Percentiles rank a stretch among this genome's conserved stretches.
Evolutionary conservation across 345 rosid genomes (phyloP).

Genomic region (Firmiana major): DNA sequence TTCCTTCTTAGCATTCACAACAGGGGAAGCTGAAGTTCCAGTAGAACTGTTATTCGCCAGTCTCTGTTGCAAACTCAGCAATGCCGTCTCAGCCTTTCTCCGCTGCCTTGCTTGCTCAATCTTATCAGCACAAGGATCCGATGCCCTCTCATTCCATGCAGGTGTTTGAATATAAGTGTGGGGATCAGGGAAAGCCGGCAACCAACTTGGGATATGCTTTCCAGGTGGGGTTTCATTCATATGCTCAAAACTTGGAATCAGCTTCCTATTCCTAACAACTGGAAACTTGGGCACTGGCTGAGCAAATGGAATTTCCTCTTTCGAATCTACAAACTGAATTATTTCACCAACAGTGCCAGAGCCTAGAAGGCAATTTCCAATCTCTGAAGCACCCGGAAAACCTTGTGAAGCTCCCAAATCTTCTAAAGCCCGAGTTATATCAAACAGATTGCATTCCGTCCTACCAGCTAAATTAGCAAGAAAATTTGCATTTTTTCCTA

Average conservation of each 20-base stretch:
- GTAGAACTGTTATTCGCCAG: conserved; percentile 42
- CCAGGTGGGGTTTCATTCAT: conserved; percentile 78
- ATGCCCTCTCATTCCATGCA: conserved; percentile 75
- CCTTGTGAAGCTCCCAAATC: conserved; percentile 41
- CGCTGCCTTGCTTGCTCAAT: conserved; percentile 87
- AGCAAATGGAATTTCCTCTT: conserved; percentile 62
- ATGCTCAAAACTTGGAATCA: conserved; percentile 74
- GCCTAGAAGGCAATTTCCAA: conserved; percentile 35
- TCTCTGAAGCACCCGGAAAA: conserved; percentile 31
- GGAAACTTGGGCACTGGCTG: conserved; percentile 75
- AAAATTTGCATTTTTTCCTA: conserved; percentile 62
- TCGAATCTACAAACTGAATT: conserved; percentile 42
- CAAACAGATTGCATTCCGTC: conserved; percentile 75
- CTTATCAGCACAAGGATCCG: conserved; percentile 76
- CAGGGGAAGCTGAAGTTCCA: conserved; percentile 41
- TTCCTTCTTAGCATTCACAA: conserved; percentile 26
- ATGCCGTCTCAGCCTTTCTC: conserved; percentile 86
- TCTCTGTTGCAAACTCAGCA: conserved; percentile 88
- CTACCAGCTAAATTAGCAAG: conserved; percentile 79
- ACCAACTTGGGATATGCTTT: conserved; percentile 83
- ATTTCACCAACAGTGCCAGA: conserved; percentile 49
- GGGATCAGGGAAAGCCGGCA: conserved; percentile 96
- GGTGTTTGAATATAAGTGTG: conserved; percentile 81
- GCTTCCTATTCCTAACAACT: conserved; percentile 37
- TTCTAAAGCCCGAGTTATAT: conserved; percentile 60